Evolutionary conservation across 129 eudicot genomes (phyloP).

Genomic region (Centella asiatica): DNA sequence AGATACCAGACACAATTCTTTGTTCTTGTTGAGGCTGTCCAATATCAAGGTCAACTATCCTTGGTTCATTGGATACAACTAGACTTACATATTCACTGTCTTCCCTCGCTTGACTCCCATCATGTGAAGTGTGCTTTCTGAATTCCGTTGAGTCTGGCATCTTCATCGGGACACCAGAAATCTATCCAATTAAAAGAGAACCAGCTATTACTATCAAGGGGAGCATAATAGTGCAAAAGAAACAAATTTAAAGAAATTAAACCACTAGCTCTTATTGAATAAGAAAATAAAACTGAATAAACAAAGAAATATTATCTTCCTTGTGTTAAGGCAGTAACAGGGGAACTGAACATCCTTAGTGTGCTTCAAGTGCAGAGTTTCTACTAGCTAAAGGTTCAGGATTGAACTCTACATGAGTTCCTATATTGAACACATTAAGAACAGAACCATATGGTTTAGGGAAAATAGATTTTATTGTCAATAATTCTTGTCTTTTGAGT

Average conservation of each 20-base stretch:
- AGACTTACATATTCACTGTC: conserved; percentile 70
- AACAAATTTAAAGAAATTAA: background rate
- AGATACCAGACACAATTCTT: conserved; percentile 25
- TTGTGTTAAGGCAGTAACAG: too few relatives aligned
- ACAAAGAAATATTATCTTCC: too few relatives aligned
- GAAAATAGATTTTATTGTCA: too few relatives aligned
- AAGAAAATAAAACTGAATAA: too few relatives aligned
- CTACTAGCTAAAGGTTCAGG: too few relatives aligned
- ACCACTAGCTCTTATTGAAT: too few relatives aligned
- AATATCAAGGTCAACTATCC: conserved; percentile 30
- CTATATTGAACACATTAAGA: too few relatives aligned
- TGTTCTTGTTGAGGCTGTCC: conserved; percentile 36
- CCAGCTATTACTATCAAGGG: conserved; percentile 9
- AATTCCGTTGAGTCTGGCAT: conserved; percentile 41
- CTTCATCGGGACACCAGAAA: conserved; percentile 23
- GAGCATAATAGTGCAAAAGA: background rate
- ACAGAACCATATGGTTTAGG: too few relatives aligned
- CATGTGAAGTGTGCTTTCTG: conserved; percentile 24
- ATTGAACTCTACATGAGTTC: too few relatives aligned
- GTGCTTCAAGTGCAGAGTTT: too few relatives aligned
- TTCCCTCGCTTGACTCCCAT: conserved; percentile 35
- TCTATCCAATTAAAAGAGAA: conserved; percentile 23
- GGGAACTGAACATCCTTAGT: too few relatives aligned
- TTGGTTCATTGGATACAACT: conserved; percentile 50
- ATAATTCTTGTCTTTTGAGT: too few relatives aligned